Base-by-base conservation (phyloP, 768 basidiomycete species). In the Lactifluus volemus region DNA sequence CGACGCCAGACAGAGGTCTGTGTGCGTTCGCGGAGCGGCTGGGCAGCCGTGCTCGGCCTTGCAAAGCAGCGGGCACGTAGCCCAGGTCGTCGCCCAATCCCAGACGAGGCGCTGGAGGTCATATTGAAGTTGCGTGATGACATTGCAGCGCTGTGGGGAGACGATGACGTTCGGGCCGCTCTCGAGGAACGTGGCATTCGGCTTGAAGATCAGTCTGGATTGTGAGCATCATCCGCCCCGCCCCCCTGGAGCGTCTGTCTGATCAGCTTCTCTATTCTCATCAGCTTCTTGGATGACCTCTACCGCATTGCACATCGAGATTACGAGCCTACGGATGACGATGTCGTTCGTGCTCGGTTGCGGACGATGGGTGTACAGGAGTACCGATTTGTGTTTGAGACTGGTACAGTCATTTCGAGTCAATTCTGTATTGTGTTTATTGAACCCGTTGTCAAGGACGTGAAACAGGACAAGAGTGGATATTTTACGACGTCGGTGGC, bases 401-500 rank as follows among this genome's bases (percentile, higher is more conserved):
- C 82, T 60, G 82, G 88, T 87, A 61, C 17, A 78, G n/a, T 29
- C 15, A 12, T 19, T 15, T 12, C 4, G 21, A 4, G 15, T 21
- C 44, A 47, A 47, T 38, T 36, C 15, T 50, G 3, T 48, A 48
- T 21, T 41, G 45, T 1, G 10, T 41, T 21, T 17, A n/a, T 41
- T 51, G 41, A 48, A 2, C 38, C 19, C 42, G 21, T 34, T 39
- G 17, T 38, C 9, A 51, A 49, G 57, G 47, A 49, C 51, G 6
- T 15, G 44, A 53, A 1, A 15, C 42, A 6, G 49, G 84, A 2
- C 82, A 78, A 60, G 88, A 90, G 69, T 91, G 89, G 89, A 72
- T 84, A 49, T 76, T 92, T 65, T 92, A 88, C 68, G 89, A 92
- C 68, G 88, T 92, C 32, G 89, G 89, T 38, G 89, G 88, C 4